Evolutionary conservation across 2,329 filamentous ascomycete species (phyloP).

Genomic region (Mycogone perniciosa): DNA sequence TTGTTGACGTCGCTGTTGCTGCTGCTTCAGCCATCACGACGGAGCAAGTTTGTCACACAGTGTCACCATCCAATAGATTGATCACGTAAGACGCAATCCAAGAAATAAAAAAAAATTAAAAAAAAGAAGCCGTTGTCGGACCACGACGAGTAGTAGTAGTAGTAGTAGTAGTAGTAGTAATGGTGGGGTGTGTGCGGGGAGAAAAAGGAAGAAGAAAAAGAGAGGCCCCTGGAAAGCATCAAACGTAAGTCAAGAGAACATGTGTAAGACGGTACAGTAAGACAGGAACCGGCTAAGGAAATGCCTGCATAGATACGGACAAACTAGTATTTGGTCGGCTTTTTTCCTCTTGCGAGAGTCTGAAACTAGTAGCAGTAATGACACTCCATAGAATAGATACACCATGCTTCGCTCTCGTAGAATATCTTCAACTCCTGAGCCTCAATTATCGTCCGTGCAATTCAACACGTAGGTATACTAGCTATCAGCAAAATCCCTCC

Average conservation of each 20-base stretch:
- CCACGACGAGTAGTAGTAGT: neutral
- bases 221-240: neutral
- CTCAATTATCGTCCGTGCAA: neutral
- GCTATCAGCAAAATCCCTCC: neutral
- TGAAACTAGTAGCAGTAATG: too few species aligned
- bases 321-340: too few species aligned
- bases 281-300: neutral
- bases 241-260: neutral
- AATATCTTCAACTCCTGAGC: too few species aligned
- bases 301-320: too few species aligned
- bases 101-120: neutral
- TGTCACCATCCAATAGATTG: neutral
- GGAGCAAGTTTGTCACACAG: neutral
- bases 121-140: neutral
- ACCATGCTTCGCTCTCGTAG: too few species aligned
- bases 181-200: neutral
- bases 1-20: neutral
- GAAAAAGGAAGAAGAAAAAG: neutral
- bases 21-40: conserved; percentile 5
- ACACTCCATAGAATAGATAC: too few species aligned
- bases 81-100: neutral
- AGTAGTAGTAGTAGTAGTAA: neutral
- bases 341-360: too few species aligned
- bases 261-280: conserved; percentile 4
- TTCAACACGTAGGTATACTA: conserved; percentile 1